A percentile compares a stretch with the other conserved stretches of the same genome.
Conservation (phyloP, 495 filamentous ascomycete genomes). For the Tuber aestivum region DNA sequence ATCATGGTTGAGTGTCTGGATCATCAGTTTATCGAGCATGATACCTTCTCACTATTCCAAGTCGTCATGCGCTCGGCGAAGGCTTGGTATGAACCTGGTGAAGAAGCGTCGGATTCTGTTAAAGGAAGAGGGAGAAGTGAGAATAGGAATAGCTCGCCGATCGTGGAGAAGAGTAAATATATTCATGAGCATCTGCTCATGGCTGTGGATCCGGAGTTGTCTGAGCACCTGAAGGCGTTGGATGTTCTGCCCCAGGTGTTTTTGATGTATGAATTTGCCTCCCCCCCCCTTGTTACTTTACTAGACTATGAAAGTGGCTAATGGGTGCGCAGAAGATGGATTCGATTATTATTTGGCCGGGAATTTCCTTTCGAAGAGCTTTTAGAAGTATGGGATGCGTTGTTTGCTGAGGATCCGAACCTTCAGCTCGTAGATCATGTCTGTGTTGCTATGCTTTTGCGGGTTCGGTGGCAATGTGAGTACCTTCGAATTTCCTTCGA, state of each 20-base stretch:
- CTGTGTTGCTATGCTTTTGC: slow-evolving; percentile 87
- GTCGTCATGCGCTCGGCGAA: slow-evolving; percentile 80
- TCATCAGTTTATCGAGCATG: slow-evolving; percentile 71
- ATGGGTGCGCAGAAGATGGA: slow-evolving; percentile 65
- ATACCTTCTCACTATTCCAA: slow-evolving; percentile 79
- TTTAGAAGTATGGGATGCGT: slow-evolving; percentile 77
- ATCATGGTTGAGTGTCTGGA: slow-evolving; percentile 63
- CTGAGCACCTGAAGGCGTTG: slow-evolving; percentile 70
- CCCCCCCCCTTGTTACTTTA: not conserved
- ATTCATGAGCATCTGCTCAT: slow-evolving; percentile 77
- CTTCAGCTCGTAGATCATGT: slow-evolving; percentile 78
- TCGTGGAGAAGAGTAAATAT: slow-evolving; percentile 74
- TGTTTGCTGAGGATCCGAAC: slow-evolving; percentile 84
- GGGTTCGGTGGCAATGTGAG: slow-evolving; percentile 85
- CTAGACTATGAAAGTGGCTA: not conserved
- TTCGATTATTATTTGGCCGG: slow-evolving; percentile 83
- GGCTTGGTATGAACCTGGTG: slow-evolving; percentile 72
- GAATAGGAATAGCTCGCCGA: slow-evolving; percentile 57
- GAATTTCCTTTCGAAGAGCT: slow-evolving; percentile 86
- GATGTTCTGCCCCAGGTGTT: slow-evolving; percentile 97
- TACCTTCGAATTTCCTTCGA: slow-evolving; percentile 8
- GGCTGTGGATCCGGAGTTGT: slow-evolving; percentile 72
- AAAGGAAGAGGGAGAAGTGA: slow-evolving; percentile 43
- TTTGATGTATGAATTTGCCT: slow-evolving; percentile 63
- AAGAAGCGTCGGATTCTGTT: slow-evolving; percentile 29